These are phyloP conservation scores for Aureobasidium sp. DNA, from an alignment of 2,329 filamentous ascomycete species.

Conservation along the genomic window DNA sequence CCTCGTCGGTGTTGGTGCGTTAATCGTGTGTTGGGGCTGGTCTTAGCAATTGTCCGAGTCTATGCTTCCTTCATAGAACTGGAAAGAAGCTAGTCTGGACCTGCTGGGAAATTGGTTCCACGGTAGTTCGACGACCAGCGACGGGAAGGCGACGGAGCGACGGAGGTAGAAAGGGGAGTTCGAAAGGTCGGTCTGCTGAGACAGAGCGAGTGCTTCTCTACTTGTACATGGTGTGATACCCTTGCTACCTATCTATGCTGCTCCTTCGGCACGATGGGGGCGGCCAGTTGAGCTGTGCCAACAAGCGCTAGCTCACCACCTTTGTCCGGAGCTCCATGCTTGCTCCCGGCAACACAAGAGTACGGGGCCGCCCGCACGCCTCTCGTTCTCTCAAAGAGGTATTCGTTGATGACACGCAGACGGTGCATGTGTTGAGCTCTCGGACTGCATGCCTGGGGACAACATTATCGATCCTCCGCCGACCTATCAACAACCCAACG, in stretches of 20 bases:
- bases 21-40: constrained; percentile 7
- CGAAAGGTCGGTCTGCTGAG: background rate
- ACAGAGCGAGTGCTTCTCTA: constrained; percentile 4
- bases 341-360: constrained; percentile 13
- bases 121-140: constrained; percentile 13
- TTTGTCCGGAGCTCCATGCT: constrained; percentile 15
- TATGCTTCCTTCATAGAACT: constrained; percentile 17
- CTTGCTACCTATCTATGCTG: background rate
- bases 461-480: constrained; percentile 8
- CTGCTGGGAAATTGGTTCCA: constrained; percentile 11
- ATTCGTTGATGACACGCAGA: constrained; percentile 11
- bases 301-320: constrained; percentile 13
- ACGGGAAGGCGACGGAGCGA: constrained; percentile 12
- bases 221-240: constrained; percentile 7
- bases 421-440: constrained; percentile 10
- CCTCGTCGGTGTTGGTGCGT: constrained; percentile 8
- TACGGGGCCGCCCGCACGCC: constrained; percentile 12
- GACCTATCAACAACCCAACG: background rate
- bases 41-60: constrained; percentile 15
- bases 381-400: background rate
- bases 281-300: constrained; percentile 14
- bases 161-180: constrained; percentile 17
- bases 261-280: constrained; percentile 9
- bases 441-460: constrained; percentile 14
- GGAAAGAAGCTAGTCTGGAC: constrained; percentile 14